Base-by-base conservation (phyloP, 78 protist species). In the Dictyostelium brefeldianum region DNA sequence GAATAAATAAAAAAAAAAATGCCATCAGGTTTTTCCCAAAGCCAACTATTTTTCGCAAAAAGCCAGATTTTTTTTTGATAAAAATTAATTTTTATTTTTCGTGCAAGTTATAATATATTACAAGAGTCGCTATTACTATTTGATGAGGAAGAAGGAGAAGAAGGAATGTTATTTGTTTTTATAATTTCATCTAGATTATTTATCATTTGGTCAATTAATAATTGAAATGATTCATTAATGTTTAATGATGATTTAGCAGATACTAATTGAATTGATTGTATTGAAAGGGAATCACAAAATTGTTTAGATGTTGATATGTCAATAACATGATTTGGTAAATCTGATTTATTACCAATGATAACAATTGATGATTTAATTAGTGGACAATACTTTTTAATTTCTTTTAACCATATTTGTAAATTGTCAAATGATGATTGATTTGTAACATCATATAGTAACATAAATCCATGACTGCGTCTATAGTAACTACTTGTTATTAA, bases 311-410 rank as follows among this genome's bases (percentile, higher is more conserved):
- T 36, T 5, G 41, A 1, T 25, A 22, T n/a, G 27, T 62, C 70
- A 62, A 22, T 25, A 62, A 59, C 9, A n/a, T n/a, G n/a, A n/a
- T 36, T 36, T 1, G 43, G 2, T 11, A 62, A 25, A 62, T 62
- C 70, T 25, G 43, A 62, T 62, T 62, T 62, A 62, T 62, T 62
- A 25, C 70, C 70, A 62, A 62, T 62, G 36, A 62, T 62, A 25
- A 62, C 36, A 9, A 25, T 62, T 62, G 70, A 10, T 62, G 36
- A 10, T n/a, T 57, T 22, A 57, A n/a, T 57, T 62, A 17, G 27
- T 62, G 70, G 70, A 25, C 43, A 62, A 2, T 62, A 25, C 31
- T n/a, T 62, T 62, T 22, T 62, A 62, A 62, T 25, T 62, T 62
- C 70, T 25, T 22, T 10, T 7, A 62, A 10, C 70, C 70, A 62